Conservation (phyloP, 1,139 yeast genomes). For the Entelexis sorbosivorans region DNA sequence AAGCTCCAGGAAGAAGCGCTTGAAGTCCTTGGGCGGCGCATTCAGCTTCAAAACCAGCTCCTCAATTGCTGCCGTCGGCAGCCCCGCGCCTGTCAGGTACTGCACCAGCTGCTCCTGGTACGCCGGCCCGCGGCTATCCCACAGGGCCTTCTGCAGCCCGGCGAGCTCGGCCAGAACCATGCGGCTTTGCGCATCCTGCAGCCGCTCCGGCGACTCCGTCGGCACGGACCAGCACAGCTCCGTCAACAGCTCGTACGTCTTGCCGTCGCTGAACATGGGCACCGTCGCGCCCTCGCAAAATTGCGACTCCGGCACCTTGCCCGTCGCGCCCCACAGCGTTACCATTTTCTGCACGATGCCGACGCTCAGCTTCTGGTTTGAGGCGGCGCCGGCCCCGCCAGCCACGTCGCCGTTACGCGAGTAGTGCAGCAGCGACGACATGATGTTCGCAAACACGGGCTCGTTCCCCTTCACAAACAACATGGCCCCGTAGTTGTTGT, state of each 20-base stretch:
- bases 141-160: slow-evolving; percentile 54
- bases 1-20: slow-evolving; percentile 21
- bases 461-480: slow-evolving; percentile 37
- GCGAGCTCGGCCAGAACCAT: slow-evolving; percentile 67
- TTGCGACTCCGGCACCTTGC: slow-evolving; percentile 47
- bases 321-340: slow-evolving; percentile 61
- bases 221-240: slow-evolving; percentile 70
- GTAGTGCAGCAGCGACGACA: slow-evolving; percentile 56
- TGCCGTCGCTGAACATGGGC: slow-evolving; percentile 48
- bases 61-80: slow-evolving; percentile 16
- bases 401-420: slow-evolving; percentile 43
- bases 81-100: slow-evolving; percentile 21
- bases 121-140: slow-evolving; percentile 29
- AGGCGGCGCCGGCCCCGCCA: slow-evolving; percentile 30
- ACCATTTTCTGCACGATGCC: slow-evolving; percentile 59
- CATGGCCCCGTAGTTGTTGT: slow-evolving; percentile 71
- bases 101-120: slow-evolving; percentile 24
- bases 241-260: slow-evolving; percentile 56
- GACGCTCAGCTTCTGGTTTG: slow-evolving; percentile 58
- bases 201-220: slow-evolving; percentile 55
- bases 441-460: slow-evolving; percentile 45
- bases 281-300: slow-evolving; percentile 47
- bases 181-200: slow-evolving; percentile 70
- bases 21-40: slow-evolving; percentile 21
- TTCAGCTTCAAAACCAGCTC: slow-evolving; percentile 18